Base-by-base conservation (phyloP, 108 stramenopile genomes). In the Seminavis robusta region DNA sequence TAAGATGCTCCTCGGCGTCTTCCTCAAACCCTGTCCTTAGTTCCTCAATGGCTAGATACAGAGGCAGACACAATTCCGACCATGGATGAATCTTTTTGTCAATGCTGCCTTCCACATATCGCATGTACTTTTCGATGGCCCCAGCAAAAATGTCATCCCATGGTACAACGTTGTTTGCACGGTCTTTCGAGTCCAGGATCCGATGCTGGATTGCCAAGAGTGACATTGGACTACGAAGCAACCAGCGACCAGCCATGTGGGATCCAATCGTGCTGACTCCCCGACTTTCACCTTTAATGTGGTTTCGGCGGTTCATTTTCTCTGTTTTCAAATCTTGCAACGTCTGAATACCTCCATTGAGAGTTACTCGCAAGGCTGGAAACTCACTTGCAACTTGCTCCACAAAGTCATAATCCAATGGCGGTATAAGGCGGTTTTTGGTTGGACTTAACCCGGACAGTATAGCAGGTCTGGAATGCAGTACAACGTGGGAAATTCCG, bases 191-290 rank as follows among this genome's bases (percentile, higher is more conserved):
- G 0, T 30, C 56, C n/a, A n/a, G n/a, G n/a, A n/a, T n/a, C n/a
- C n/a, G n/a, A n/a, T n/a, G n/a, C 27, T 70, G 37, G 13, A 72
- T 38, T 13, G 31, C 53, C 0, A 49, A 34, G 61, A 75, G 47
- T 52, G 75, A 73, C 17, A 75, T 38, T 19, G 78, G 78, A 27
- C 78, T 52, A 15, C 52, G 65, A 11, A 79, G 38, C 9, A 52
- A 51, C 73, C 74, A 79, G 36, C 78, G 31, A 11, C 78, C 78
- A 4, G 73, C 69, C 77, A 79, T 79, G 34, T 53, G 34, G 10
- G 40, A 54, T 23, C 49, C 34, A 47, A 78, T 70, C 9, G 51
- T 16, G 3, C 23, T 30, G 26, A 13, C 33, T 7, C 31, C 36
- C 19, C 51, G 10, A 25, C 27, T 41, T 26, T 37, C 36, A 3